These are phyloP conservation scores for Fusarium abutilonis DNA, from an alignment of 2,329 filamentous ascomycete species.

Conservation along the genomic window DNA sequence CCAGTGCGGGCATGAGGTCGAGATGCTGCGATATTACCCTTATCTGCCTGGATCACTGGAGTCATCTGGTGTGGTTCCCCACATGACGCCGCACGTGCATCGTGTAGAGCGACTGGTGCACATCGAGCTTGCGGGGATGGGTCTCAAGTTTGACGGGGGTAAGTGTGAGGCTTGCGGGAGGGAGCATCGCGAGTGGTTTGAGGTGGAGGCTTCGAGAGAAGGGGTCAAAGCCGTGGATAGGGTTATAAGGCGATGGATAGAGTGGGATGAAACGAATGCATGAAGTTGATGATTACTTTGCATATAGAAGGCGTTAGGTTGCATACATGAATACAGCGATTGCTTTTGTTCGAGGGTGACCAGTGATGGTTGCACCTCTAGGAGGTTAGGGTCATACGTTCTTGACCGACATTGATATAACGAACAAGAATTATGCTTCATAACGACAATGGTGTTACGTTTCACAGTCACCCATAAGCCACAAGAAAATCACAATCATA, in stretches of 20 bases:
- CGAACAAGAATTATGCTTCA: background rate
- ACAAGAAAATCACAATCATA: slow-evolving; percentile 8
- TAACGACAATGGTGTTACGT: slow-evolving; percentile 1
- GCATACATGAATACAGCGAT: slow-evolving; percentile 27
- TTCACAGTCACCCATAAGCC: slow-evolving; percentile 5
- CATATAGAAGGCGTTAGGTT: slow-evolving; percentile 24
- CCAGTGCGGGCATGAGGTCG: slow-evolving; percentile 90
- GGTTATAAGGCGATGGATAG: slow-evolving; percentile 84
- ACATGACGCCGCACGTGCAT: slow-evolving; percentile 85
- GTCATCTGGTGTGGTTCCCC: slow-evolving; percentile 52
- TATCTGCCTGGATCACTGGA: slow-evolving; percentile 67
- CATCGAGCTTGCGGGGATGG: slow-evolving; percentile 78
- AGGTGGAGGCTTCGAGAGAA: slow-evolving; percentile 78
- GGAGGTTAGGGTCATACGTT: background rate
- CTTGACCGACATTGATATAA: background rate
- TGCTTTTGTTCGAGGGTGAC: background rate
- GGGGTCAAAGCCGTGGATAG: slow-evolving; percentile 74
- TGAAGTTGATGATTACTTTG: slow-evolving; percentile 27
- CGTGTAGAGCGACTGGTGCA: slow-evolving; percentile 92
- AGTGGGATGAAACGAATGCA: slow-evolving; percentile 74
- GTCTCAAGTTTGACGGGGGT: slow-evolving; percentile 61
- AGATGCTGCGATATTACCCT: slow-evolving; percentile 90
- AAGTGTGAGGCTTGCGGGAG: slow-evolving; percentile 82
- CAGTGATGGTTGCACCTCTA: background rate
- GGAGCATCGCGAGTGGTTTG: slow-evolving; percentile 95